Conservation (phyloP, 208 protist genomes). For the Spongospora subterranea region DNA sequence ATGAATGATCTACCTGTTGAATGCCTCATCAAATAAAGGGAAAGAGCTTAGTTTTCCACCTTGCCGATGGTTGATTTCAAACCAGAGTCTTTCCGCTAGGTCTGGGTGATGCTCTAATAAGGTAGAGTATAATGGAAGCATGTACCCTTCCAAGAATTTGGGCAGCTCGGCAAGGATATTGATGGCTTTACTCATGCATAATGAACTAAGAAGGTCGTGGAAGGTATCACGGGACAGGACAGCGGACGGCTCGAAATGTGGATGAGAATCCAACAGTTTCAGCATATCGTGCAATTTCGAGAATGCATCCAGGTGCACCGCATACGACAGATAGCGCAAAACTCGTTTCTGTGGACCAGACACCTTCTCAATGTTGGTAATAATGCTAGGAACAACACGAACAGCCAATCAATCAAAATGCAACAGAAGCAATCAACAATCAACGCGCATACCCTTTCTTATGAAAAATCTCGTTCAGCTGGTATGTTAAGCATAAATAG, state of each 20-base stretch:
- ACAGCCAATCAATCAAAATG: not conserved
- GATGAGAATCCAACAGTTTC: not conserved
- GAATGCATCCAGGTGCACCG: slow-evolving; percentile 36
- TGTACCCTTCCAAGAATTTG: not conserved
- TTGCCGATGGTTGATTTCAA: not conserved
- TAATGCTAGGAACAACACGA: not conserved
- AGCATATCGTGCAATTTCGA: not conserved
- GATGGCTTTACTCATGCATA: not conserved
- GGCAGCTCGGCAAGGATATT: not conserved
- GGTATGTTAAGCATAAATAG: slow-evolving; percentile 33
- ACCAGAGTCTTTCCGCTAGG: not conserved
- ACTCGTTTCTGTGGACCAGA: not conserved
- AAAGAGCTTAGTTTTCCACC: not conserved
- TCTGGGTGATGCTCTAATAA: not conserved
- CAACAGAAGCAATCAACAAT: not conserved
- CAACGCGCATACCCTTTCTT: too few relatives aligned
- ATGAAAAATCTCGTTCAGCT: too few relatives aligned
- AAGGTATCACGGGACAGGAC: not conserved
- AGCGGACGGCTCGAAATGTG: not conserved
- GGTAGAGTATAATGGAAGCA: not conserved
- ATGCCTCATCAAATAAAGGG: not conserved
- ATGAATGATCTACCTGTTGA: too few relatives aligned
- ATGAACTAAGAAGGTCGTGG: not conserved
- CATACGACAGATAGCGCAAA: not conserved
- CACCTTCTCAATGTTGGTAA: not conserved